Evolutionary conservation across 352 stramenopile genomes (phyloP), one percentile per base, ranked within the genome.

Genomic region (Phytophthora melonis): DNA sequence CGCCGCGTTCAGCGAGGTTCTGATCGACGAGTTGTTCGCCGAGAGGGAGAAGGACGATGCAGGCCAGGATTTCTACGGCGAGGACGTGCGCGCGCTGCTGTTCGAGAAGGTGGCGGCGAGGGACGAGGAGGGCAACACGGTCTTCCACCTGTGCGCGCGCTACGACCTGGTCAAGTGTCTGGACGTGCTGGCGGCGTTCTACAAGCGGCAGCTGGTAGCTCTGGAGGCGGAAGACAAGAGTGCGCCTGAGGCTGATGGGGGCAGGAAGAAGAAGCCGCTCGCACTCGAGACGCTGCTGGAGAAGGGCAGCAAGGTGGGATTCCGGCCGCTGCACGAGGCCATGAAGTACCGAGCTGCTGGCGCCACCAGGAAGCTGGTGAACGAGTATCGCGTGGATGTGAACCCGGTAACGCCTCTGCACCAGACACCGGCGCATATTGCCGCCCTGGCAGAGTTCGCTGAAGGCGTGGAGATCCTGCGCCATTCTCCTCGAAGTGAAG

Each of bases 71-170:
- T 63, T 50, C 11, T 82, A 79, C n/a, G 56, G 67, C 1, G 63
- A 74, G 6, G 84, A 91, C 53, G 66, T 91, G 34, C 80, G 76
- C 18, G 74, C 76, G 25, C 64, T 88, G 57, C 67, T 94, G 57
- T 74, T 85, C 11, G 88, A 90, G 36, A 82, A 82, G 54, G 58
- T 91, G 32, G 70, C 75, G 27, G 75, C 74, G 1, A 82, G 77
- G 47, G 88, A 95, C 74, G 89, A 95, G 58, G 86, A 93, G 57
- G 88, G 88, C 63, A 92, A 91, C 69, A 84, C 83, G 32, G 78
- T 93, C n/a, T 92, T 94, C 59, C 88, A 95, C 66, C 70, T 94
- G 16, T 94, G 88, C 49, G 90, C 88, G 23, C 84, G 88, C 56
- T 87, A 87, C 60, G 72, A 95, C 49, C 84, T 93, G 14, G 47